Percentiles rank a stretch among this genome's conserved stretches.
Conservation (phyloP, 2,329 filamentous ascomycete species). For the Fusarium anguioides region DNA sequence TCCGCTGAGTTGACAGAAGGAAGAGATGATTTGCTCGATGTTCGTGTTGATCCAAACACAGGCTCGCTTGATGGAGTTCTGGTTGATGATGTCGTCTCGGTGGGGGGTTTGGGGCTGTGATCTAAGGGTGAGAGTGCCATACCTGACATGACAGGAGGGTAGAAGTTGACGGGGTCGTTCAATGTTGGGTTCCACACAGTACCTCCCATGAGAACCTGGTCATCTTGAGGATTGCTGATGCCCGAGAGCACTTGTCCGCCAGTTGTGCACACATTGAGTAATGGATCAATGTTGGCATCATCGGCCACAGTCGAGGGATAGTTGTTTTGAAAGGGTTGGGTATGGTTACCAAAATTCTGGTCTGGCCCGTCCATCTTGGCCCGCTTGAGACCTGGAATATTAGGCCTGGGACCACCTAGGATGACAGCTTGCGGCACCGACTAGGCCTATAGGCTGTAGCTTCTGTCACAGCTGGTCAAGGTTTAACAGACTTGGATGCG, state of each 20-base stretch:
- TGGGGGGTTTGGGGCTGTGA: constrained; percentile 10
- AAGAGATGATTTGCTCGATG: constrained; percentile 38
- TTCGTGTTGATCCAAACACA: constrained; percentile 10
- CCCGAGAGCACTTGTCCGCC: background rate
- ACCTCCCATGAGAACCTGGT: constrained; percentile 5
- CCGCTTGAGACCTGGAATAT: background rate
- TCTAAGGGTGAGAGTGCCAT: background rate
- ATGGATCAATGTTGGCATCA: constrained; percentile 33
- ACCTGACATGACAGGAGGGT: background rate
- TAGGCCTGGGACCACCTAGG: background rate
- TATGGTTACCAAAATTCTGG: background rate
- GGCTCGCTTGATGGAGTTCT: constrained; percentile 6
- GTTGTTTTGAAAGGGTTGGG: background rate
- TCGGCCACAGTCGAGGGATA: background rate
- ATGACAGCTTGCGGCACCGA: background rate
- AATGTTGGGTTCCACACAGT: constrained; percentile 18
- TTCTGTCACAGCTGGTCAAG: background rate
- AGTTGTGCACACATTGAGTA: constrained; percentile 17
- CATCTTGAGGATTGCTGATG: background rate
- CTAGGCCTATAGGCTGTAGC: background rate
- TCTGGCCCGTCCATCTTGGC: constrained; percentile 22
- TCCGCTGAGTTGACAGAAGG: constrained; percentile 7
- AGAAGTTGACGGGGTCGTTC: background rate
- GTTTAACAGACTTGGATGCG: background rate
- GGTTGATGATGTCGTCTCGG: constrained; percentile 21